Base-by-base conservation (phyloP, 345 rosid species). In the Abelmoschus esculentus region DNA sequence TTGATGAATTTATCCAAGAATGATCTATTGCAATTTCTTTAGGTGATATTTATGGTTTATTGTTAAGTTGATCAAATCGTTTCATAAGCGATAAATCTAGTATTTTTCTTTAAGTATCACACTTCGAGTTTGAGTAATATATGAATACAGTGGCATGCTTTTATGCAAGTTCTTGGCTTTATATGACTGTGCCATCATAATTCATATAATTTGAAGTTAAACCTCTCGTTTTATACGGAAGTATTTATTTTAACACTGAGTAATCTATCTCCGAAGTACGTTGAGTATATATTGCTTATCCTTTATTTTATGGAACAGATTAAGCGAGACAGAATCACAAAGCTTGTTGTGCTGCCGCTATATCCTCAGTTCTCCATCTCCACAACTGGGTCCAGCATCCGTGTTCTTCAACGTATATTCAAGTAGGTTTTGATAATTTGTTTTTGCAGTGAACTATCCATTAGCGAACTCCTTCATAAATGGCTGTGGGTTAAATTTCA, bases 361-460 rank as follows among this genome's bases (percentile, higher is more conserved):
- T 95, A 91, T 80, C 99, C 99, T 36, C 99, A 91, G 72, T 90
- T 83, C 67, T 91, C 98, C 57, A 95, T 95, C 71, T 90, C 99
- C 34, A 91, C 99, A 36, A 91, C 96, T 28, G 97, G 97, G 6
- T 95, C 97, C 52, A 95, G 99, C 80, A 76, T 95, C 68, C 96
- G 90, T 57, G 93, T 89, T 61, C 85, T 95, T 57, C 82, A 91
- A 58, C 81, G 73, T 68, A 81, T 83, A 72, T 91, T 89, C 77
- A 83, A 90, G 99, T 91, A 32, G 68, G 72, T 72, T 40, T 58
- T 47, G 46, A 40, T 42, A 28, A 42, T 55, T 65, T 5, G 9
- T 75, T 36, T 36, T 69, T 61, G 5, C 53, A 29, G 1, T 61
- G 19, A 47, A 57, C 49, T 5, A 6, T 69, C 13, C 19, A 52